These are phyloP conservation scores for Aspergillus sp. DNA, from an alignment of 2,329 filamentous ascomycete species.

Conservation along the genomic window DNA sequence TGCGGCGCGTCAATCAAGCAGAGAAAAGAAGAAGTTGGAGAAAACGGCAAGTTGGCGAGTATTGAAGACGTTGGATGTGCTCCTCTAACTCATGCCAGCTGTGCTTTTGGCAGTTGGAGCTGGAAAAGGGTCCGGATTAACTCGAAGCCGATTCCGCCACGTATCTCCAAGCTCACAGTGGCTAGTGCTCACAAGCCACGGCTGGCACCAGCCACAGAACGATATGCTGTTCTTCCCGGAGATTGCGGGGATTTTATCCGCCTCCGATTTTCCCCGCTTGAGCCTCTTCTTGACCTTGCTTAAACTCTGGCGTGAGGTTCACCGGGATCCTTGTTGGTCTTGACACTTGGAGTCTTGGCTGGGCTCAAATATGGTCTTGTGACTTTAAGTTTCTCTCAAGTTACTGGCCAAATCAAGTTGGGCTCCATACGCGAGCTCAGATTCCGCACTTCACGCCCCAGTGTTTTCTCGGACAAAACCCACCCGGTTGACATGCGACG, in stretches of 20 bases:
- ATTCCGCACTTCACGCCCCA: not conserved
- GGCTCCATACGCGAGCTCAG: not conserved
- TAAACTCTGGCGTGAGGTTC: not conserved
- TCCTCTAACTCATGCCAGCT: slow-evolving; percentile 17
- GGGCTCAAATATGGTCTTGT: not conserved
- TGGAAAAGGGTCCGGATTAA: slow-evolving; percentile 8
- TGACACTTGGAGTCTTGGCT: not conserved
- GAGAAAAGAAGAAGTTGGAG: not conserved
- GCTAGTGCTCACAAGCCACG: not conserved
- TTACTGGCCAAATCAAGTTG: not conserved
- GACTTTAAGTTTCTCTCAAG: not conserved
- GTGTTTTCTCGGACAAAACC: not conserved
- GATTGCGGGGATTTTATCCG: slow-evolving; percentile 10
- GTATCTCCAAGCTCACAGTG: not conserved
- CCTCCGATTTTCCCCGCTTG: slow-evolving; percentile 2
- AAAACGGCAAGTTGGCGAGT: not conserved
- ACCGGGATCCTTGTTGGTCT: not conserved
- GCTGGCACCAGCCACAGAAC: not conserved
- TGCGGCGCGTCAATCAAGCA: not conserved
- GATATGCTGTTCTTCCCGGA: not conserved
- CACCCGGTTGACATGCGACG: too few relatives aligned
- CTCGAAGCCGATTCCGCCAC: slow-evolving; percentile 1
- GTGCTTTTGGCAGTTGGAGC: slow-evolving; percentile 18
- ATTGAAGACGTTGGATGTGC: not conserved
- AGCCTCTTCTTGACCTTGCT: not conserved